Conservation (phyloP, 2,329 filamentous ascomycete species). For the Scolecobasidium constrictum region DNA sequence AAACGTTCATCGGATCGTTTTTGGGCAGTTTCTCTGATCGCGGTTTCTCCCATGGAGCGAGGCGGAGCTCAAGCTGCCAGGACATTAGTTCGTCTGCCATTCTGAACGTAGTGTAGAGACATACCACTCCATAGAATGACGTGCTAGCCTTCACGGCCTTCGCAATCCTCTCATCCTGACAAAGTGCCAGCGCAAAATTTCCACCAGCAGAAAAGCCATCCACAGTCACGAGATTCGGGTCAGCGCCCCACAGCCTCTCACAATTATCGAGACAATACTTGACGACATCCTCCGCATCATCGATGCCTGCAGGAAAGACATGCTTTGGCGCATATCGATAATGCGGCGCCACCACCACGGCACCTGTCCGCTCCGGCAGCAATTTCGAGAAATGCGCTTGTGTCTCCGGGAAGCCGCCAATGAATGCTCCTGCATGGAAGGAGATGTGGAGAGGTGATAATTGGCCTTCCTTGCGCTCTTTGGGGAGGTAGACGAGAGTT, state of each 20-base stretch:
- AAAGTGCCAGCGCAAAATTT: conserved; percentile 29
- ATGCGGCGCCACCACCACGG: conserved; percentile 26
- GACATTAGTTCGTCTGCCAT: background rate
- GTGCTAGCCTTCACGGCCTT: conserved; percentile 28
- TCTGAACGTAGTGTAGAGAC: background rate
- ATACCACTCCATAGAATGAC: conserved; percentile 27
- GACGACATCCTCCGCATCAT: conserved; percentile 35
- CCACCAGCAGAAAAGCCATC: conserved; percentile 35
- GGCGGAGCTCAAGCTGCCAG: conserved; percentile 25
- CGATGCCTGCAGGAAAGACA: conserved; percentile 29
- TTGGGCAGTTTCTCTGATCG: conserved; percentile 22
- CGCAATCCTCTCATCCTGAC: conserved; percentile 13
- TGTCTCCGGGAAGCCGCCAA: conserved; percentile 33
- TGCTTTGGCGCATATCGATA: conserved; percentile 32
- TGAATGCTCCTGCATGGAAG: conserved; percentile 34
- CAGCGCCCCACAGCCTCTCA: conserved; percentile 23
- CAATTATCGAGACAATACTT: conserved; percentile 30
- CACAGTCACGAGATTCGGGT: conserved; percentile 31
- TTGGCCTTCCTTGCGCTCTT: background rate
- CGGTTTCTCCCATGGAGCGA: conserved; percentile 31
- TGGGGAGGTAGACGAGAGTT: conserved; percentile 26
- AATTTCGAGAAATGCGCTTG: conserved; percentile 23
- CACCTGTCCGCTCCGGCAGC: conserved; percentile 28
- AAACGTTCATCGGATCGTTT: conserved; percentile 26
- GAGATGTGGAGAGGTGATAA: conserved; percentile 32